Evolutionary conservation across 352 stramenopile genomes (phyloP).

Genomic region (Phytophthora foliorum): DNA sequence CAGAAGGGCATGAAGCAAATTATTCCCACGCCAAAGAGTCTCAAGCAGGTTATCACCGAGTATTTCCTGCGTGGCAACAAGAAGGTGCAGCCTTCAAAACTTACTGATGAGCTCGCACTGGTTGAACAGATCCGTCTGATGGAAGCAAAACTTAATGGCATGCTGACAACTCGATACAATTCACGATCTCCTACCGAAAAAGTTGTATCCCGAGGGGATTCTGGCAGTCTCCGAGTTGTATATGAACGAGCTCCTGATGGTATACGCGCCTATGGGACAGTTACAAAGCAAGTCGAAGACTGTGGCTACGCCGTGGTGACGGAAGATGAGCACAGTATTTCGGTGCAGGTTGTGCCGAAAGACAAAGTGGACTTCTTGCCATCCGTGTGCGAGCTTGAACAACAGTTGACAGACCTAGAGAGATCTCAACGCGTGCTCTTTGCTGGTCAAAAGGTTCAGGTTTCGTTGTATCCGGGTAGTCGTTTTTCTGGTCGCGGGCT

Average conservation of each 20-base stretch:
- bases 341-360: constrained; percentile 55
- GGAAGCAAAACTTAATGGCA: constrained; percentile 39
- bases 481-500: constrained; percentile 69
- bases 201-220: not conserved
- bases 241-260: constrained; percentile 52
- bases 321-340: constrained; percentile 71
- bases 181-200: constrained; percentile 8
- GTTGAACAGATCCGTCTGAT: constrained; percentile 49
- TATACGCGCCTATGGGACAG: constrained; percentile 62
- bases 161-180: constrained; percentile 33
- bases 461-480: constrained; percentile 78
- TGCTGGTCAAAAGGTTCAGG: constrained; percentile 74
- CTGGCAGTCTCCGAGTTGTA: constrained; percentile 53
- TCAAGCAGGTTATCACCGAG: constrained; percentile 72
- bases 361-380: constrained; percentile 68
- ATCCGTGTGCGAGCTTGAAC: constrained; percentile 63
- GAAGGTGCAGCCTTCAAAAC: constrained; percentile 66
- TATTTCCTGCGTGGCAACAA: constrained; percentile 75
- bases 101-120: constrained; percentile 34
- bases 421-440: constrained; percentile 57
- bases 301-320: constrained; percentile 66
- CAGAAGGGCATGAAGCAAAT: constrained; percentile 64
- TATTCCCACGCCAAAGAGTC: constrained; percentile 55
- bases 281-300: constrained; percentile 55
- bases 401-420: constrained; percentile 59